Conservation (phyloP, 2,329 filamentous ascomycete genomes). For the Amauroascus niger region DNA sequence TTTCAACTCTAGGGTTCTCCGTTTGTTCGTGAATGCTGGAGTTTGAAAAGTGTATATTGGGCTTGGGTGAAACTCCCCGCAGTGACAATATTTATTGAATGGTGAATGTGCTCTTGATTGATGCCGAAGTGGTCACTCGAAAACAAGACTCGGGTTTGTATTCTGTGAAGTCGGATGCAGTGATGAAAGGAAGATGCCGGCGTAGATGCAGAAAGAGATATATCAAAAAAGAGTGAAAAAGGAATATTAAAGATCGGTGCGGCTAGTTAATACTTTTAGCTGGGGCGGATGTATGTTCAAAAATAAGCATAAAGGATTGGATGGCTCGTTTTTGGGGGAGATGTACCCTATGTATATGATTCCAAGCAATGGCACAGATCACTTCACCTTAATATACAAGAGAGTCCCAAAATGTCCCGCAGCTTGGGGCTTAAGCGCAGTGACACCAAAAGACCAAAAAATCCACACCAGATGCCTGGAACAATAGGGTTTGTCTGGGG, state of each 20-base stretch:
- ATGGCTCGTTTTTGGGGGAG: neutral
- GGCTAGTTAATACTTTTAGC: constrained; percentile 6
- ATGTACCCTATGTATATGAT: constrained; percentile 11
- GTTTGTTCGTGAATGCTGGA: neutral
- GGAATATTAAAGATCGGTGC: constrained; percentile 11
- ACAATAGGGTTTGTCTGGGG: constrained; percentile 13
- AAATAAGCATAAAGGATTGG: constrained; percentile 11
- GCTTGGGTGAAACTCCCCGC: neutral
- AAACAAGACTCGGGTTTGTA: neutral
- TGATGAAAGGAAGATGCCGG: neutral
- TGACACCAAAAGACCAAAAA: constrained; percentile 8
- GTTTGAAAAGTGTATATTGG: neutral
- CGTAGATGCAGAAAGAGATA: neutral
- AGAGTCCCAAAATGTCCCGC: constrained; percentile 4
- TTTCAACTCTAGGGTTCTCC: neutral
- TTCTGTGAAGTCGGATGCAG: neutral
- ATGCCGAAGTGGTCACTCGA: neutral
- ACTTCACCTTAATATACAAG: constrained; percentile 7
- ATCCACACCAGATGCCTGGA: constrained; percentile 10
- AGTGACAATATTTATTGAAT: neutral
- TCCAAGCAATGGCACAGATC: constrained; percentile 9
- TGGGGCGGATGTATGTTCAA: constrained; percentile 4
- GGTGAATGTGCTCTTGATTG: neutral
- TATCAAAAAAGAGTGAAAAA: constrained; percentile 8
- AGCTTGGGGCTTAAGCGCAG: constrained; percentile 8